These are phyloP conservation scores for Mucor racemosus DNA, from an alignment of 371 early-diverging fungal genomes.

Conservation along the genomic window DNA sequence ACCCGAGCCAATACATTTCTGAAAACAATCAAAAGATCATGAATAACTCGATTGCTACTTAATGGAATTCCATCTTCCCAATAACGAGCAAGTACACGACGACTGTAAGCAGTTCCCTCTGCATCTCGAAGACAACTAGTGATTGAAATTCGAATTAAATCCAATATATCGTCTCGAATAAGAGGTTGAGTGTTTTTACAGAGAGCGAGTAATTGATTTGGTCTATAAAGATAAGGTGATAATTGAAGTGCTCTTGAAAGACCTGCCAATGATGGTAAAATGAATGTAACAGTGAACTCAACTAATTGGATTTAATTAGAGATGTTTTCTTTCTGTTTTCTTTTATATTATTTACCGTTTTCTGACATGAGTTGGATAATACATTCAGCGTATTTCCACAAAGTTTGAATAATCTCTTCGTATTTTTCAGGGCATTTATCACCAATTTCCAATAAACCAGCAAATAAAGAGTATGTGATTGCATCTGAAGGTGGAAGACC, in stretches of 20 bases:
- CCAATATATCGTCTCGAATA: constrained; percentile 56
- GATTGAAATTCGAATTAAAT: constrained; percentile 61
- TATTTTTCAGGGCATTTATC: constrained; percentile 43
- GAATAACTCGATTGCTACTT: constrained; percentile 57
- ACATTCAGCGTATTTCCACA: constrained; percentile 34
- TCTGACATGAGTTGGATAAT: constrained; percentile 29
- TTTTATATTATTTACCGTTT: constrained; percentile 18
- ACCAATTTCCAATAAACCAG: constrained; percentile 58
- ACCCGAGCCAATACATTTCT: constrained; percentile 59
- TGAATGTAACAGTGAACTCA: constrained; percentile 63
- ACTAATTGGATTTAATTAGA: constrained; percentile 24
- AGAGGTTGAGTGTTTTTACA: constrained; percentile 58
- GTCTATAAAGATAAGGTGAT: constrained; percentile 56
- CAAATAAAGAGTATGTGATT: constrained; percentile 45
- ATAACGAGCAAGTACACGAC: constrained; percentile 54
- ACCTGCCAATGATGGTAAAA: constrained; percentile 72
- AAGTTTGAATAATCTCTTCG: constrained; percentile 38
- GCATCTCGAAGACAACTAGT: constrained; percentile 48
- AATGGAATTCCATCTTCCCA: constrained; percentile 51
- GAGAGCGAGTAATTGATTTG: constrained; percentile 51
- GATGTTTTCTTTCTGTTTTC: too few species aligned
- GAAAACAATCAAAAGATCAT: constrained; percentile 58
- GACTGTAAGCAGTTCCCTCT: constrained; percentile 48
- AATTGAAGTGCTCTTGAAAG: constrained; percentile 65
- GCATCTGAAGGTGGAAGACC: constrained; percentile 44